Evolutionary conservation across 2,329 filamentous ascomycete genomes (phyloP).

Genomic region (Alternaria gaisen): DNA sequence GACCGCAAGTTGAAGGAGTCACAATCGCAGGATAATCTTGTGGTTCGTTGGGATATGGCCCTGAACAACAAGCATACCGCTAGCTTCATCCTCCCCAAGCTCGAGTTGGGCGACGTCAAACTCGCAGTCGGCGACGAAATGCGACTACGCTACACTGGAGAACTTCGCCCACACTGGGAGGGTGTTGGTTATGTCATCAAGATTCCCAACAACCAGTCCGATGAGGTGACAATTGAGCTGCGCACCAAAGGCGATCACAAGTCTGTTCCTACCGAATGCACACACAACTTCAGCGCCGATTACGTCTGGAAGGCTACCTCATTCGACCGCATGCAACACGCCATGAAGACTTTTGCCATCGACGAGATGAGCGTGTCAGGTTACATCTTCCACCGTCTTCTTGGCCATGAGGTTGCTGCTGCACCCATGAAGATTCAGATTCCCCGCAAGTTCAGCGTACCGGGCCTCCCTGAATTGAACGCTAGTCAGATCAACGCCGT

Average conservation of each 20-base stretch:
- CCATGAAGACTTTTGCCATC: conserved; percentile 98
- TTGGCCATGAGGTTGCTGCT: conserved; percentile 93
- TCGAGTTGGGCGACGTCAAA: conserved; percentile 97
- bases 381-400: conserved; percentile 96
- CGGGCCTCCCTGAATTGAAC: conserved; percentile 92
- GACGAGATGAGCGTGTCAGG: conserved; percentile 98
- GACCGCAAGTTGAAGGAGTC: conserved; percentile 99
- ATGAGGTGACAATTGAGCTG: conserved; percentile 94
- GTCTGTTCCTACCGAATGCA: conserved; percentile 92
- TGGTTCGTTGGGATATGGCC: conserved; percentile 93
- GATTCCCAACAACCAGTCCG: conserved; percentile 98
- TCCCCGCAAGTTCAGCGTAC: conserved; percentile 96
- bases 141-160: conserved; percentile 95
- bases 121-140: conserved; percentile 98
- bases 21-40: conserved; percentile 93
- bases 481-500: conserved; percentile 95
- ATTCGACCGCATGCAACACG: conserved; percentile 98
- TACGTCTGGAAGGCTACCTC: conserved; percentile 99
- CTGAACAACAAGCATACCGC: conserved; percentile 97
- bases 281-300: conserved; percentile 96
- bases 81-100: conserved; percentile 94
- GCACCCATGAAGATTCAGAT: conserved; percentile 95
- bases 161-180: conserved; percentile 91
- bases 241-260: conserved; percentile 96
- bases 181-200: conserved; percentile 99